Evolutionary conservation across 208 protist genomes (phyloP).

Genomic region (Vickermania ingenoplastis): DNA sequence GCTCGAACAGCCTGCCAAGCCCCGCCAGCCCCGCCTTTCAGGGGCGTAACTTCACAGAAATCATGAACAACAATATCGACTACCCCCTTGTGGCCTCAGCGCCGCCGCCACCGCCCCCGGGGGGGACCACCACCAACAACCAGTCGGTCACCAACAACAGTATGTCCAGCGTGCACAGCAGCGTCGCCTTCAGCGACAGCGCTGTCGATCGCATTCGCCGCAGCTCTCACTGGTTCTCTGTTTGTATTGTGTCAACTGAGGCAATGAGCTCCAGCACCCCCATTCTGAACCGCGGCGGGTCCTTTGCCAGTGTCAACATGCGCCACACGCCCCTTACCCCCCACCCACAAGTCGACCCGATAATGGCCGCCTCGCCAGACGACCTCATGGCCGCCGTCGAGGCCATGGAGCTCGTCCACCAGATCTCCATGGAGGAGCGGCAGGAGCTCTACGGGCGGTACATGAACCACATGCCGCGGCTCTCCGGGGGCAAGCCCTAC

Average conservation of each 20-base stretch:
- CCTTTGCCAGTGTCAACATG: neutral
- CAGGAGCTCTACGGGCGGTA: constrained; percentile 15
- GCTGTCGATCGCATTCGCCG: constrained; percentile 17
- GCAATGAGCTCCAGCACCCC: neutral
- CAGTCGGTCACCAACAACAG: constrained; percentile 1
- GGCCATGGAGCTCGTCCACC: constrained; percentile 10
- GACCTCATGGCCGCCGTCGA: neutral
- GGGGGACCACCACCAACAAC: neutral
- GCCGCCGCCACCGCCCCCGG: too few species aligned
- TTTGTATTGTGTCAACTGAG: constrained; percentile 20
- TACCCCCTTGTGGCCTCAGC: too few species aligned
- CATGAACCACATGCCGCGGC: constrained; percentile 15
- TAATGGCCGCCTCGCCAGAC: neutral
- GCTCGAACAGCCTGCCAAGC: neutral
- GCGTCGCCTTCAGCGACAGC: neutral
- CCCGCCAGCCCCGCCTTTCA: neutral
- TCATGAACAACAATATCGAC: neutral
- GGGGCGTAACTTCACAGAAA: neutral
- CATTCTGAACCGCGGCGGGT: neutral
- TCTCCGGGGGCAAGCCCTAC: constrained; percentile 28
- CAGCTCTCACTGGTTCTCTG: constrained; percentile 49
- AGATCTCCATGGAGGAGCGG: constrained; percentile 17
- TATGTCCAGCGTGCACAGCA: neutral
- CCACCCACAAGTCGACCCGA: neutral
- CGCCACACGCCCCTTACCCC: neutral